These are phyloP conservation scores for Themeda triandra DNA, from an alignment of 176 grass and related monocot species.

Conservation along the genomic window DNA sequence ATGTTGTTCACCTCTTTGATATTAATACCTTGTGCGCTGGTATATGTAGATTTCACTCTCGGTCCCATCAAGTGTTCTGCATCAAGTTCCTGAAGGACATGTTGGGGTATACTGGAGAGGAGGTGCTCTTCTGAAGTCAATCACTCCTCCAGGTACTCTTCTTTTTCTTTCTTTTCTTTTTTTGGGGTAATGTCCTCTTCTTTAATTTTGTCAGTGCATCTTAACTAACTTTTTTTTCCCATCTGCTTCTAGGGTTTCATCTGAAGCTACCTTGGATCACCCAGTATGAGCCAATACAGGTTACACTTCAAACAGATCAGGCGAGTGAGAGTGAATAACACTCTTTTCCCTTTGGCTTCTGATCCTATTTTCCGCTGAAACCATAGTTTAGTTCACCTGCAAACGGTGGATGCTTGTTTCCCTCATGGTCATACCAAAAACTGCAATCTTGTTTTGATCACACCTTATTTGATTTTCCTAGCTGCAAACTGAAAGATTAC, in stretches of 20 bases:
- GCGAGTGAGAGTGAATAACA: conserved; percentile 43
- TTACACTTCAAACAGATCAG: conserved; percentile 97
- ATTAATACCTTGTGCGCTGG: conserved; percentile 12
- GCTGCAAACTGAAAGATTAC: background rate
- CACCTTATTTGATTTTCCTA: conserved; percentile 14
- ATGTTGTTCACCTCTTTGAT: background rate
- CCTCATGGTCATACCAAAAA: background rate
- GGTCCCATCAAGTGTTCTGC: conserved; percentile 58
- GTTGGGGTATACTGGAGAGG: conserved; percentile 99
- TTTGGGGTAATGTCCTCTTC: background rate
- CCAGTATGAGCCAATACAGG: conserved; percentile 93
- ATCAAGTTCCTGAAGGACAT: conserved; percentile 99
- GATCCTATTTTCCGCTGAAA: background rate
- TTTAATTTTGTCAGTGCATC: conserved; percentile 2
- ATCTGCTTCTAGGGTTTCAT: conserved; percentile 71
- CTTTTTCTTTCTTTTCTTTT: background rate
- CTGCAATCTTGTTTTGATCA: background rate
- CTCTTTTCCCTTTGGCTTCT: background rate
- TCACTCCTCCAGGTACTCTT: conserved; percentile 80
- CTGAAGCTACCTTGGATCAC: conserved; percentile 88
- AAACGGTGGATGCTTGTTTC: background rate
- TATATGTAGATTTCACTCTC: conserved; percentile 63
- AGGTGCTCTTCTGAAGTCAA: conserved; percentile 89
- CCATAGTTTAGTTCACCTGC: background rate
- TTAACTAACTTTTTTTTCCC: conserved; percentile 11